A percentile compares a stretch with the other conserved stretches of the same genome.
phyloP scores from a whole-genome alignment of 257 asterid species.

The Gentiana straminea region DNA sequence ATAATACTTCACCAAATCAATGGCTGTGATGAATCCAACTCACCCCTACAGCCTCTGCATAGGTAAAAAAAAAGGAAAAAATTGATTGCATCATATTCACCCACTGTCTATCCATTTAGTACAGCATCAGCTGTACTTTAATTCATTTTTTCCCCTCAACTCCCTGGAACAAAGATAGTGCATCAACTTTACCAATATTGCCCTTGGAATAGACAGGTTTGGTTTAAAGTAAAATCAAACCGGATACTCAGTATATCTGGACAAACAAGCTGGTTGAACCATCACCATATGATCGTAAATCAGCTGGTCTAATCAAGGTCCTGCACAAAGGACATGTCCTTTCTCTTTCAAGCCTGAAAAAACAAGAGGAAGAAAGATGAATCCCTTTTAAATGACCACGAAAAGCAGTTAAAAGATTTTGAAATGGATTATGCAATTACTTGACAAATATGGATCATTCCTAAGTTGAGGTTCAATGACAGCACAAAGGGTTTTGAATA shows the following conservation, averaged over 20 bases:
- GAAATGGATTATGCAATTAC: background rate
- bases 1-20: too few relatives aligned
- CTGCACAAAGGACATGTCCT: conserved; percentile 84
- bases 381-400: background rate
- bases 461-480: too few relatives aligned
- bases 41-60: too few relatives aligned
- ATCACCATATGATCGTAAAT: conserved; percentile 70
- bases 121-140: too few relatives aligned
- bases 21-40: too few relatives aligned
- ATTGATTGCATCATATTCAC: too few relatives aligned
- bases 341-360: conserved; percentile 76
- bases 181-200: background rate
- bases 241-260: conserved; percentile 38
- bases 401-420: background rate
- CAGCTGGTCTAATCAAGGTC: conserved; percentile 76
- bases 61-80: too few relatives aligned
- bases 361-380: too few relatives aligned
- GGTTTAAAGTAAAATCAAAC: background rate
- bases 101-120: too few relatives aligned
- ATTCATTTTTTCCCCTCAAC: background rate
- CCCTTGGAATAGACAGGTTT: background rate
- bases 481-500: background rate
- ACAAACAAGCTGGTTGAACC: conserved; percentile 67
- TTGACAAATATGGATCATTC: too few relatives aligned
- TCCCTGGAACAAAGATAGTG: background rate